phyloP scores from a whole-genome alignment of 495 filamentous ascomycete genomes.

The Penicillium coprophilum region DNA sequence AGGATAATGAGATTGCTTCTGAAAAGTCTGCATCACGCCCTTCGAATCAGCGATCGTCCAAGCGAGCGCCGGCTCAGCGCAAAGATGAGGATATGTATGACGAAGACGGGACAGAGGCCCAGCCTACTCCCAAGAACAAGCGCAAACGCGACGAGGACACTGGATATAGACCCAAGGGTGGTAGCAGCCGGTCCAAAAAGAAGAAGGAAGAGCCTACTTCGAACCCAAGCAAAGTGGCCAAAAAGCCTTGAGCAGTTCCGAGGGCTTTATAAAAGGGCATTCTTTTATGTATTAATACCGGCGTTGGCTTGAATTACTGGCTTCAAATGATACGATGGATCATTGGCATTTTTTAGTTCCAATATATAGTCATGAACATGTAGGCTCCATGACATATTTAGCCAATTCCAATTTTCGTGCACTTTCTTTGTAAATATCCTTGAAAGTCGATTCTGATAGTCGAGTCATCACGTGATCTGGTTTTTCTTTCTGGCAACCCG shows the following conservation, averaged over 20 bases:
- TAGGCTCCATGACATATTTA: not conserved
- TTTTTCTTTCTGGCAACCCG: slow-evolving; percentile 1
- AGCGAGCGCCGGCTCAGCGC: slow-evolving; percentile 40
- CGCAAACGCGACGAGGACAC: slow-evolving; percentile 67
- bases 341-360: not conserved
- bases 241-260: slow-evolving; percentile 27
- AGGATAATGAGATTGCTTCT: slow-evolving; percentile 68
- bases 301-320: slow-evolving; percentile 15
- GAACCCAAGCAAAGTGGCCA: slow-evolving; percentile 33
- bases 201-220: slow-evolving; percentile 56
- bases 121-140: slow-evolving; percentile 46
- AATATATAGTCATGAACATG: not conserved
- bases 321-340: not conserved
- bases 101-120: slow-evolving; percentile 50
- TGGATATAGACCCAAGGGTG: slow-evolving; percentile 68
- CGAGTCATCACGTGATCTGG: slow-evolving; percentile 8
- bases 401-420: not conserved
- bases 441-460: not conserved
- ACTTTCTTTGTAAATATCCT: not conserved
- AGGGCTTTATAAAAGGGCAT: slow-evolving; percentile 2
- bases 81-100: slow-evolving; percentile 55
- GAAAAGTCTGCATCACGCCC: slow-evolving; percentile 57
- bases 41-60: slow-evolving; percentile 39
- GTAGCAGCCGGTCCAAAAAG: slow-evolving; percentile 59
- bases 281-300: slow-evolving; percentile 24